Evolutionary conservation across 176 grass and related monocot species (phyloP).

Genomic region (Pontederia paniculata): DNA sequence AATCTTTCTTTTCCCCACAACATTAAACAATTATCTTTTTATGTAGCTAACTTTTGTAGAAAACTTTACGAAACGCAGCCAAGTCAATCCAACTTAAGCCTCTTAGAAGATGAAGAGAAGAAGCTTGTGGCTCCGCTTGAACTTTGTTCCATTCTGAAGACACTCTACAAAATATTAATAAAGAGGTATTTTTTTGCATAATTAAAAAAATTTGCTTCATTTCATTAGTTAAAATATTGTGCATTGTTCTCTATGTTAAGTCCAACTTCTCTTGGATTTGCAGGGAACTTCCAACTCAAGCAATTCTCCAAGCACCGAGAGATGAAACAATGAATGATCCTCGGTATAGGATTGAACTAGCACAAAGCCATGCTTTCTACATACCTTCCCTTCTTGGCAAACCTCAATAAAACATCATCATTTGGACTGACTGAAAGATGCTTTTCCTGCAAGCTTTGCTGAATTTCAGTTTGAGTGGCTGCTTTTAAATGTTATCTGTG

Average conservation of each 20-base stretch:
- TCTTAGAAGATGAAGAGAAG: conserved; percentile 86
- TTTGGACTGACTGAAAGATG: too few species aligned
- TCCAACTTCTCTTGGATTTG: conserved; percentile 20
- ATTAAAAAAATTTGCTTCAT: conserved; percentile 5
- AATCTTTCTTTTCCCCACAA: too few species aligned
- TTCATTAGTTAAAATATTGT: neutral
- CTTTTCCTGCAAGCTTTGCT: too few species aligned
- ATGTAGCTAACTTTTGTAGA: too few species aligned
- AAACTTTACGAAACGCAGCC: too few species aligned
- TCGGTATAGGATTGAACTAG: conserved; percentile 90
- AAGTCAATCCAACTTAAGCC: conserved; percentile 81
- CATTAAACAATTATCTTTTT: too few species aligned
- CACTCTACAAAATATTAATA: conserved; percentile 95
- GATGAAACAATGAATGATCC: conserved; percentile 98
- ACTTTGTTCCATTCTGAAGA: conserved; percentile 47
- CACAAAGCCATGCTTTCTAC: conserved; percentile 65
- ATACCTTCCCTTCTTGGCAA: conserved; percentile 72
- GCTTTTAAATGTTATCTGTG: too few species aligned
- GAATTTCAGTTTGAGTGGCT: too few species aligned
- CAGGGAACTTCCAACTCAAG: conserved; percentile 60
- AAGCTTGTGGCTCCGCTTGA: conserved; percentile 63
- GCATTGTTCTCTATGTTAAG: too few species aligned
- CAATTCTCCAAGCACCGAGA: conserved; percentile 91
- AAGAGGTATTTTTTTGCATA: conserved; percentile 33
- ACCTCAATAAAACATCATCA: conserved; percentile 19